These are phyloP conservation scores for Gaeumannomyces sp. DNA, from an alignment of 2,329 filamentous ascomycete species.

Conservation along the genomic window DNA sequence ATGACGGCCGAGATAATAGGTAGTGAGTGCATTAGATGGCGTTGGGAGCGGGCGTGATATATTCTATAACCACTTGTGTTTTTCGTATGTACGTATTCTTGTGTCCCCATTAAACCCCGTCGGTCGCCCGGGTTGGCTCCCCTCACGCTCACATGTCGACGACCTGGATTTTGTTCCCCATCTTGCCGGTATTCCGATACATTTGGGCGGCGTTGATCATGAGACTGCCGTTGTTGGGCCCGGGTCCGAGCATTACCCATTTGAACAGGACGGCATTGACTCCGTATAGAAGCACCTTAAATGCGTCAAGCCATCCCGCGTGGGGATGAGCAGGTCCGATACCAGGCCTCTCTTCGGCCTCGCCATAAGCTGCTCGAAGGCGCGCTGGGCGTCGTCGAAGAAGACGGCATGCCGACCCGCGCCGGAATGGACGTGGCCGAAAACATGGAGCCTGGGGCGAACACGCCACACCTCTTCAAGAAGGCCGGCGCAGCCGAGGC, in stretches of 20 bases:
- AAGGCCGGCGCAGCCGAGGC: slow-evolving; percentile 64
- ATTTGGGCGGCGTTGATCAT: slow-evolving; percentile 55
- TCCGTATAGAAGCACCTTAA: slow-evolving; percentile 38
- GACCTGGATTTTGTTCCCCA: slow-evolving; percentile 33
- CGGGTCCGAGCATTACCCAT: slow-evolving; percentile 49
- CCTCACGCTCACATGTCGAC: slow-evolving; percentile 24
- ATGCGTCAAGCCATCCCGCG: slow-evolving; percentile 39
- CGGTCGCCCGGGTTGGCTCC: no score
- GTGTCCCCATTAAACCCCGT: neutral
- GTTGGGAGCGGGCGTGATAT: neutral
- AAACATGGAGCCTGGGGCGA: slow-evolving; percentile 70
- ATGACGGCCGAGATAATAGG: neutral
- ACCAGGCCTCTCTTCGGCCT: slow-evolving; percentile 35
- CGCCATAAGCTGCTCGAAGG: slow-evolving; percentile 61
- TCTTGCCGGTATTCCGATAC: slow-evolving; percentile 44
- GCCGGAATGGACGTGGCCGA: slow-evolving; percentile 77
- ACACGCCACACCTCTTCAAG: slow-evolving; percentile 69
- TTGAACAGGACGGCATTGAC: slow-evolving; percentile 45
- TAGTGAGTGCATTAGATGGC: slow-evolving; percentile 1
- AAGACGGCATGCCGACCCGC: slow-evolving; percentile 63
- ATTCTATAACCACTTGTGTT: neutral
- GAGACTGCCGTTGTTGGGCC: slow-evolving; percentile 41
- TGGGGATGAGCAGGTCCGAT: slow-evolving; percentile 38
- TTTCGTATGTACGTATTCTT: neutral
- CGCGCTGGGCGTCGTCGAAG: slow-evolving; percentile 68